Percentiles rank a stretch among this genome's conserved stretches.
phyloP scores from a whole-genome alignment of 163 green algal genomes.

The Chlamydomonas reinhardtii region DNA sequence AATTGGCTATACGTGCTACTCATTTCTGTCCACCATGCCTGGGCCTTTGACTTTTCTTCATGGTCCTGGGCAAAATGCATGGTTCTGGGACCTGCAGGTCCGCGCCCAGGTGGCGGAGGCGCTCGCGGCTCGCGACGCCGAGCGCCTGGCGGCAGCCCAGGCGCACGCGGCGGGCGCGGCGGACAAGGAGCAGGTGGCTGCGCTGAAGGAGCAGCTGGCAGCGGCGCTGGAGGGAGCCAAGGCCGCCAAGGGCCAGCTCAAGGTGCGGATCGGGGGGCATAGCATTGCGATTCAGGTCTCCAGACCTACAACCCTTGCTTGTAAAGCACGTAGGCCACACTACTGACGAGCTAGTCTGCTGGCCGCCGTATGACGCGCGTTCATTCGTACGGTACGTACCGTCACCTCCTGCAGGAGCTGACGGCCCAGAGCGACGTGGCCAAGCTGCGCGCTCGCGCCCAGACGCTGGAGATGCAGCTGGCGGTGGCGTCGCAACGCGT shows the following conservation, averaged over 20 bases:
- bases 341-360: no score
- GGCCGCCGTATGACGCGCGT: no score
- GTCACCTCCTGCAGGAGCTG: slow-evolving; percentile 5
- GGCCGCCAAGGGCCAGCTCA: slow-evolving; percentile 16
- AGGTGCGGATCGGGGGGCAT: background rate
- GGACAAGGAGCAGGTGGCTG: slow-evolving; percentile 3
- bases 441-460: background rate
- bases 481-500: slow-evolving; percentile 44
- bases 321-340: no score
- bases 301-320: no score
- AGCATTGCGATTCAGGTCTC: no score
- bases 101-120: slow-evolving; percentile 5
- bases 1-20: no score
- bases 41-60: no score
- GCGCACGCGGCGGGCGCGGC: background rate
- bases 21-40: no score
- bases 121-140: background rate
- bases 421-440: slow-evolving; percentile 10
- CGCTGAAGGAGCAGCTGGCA: background rate
- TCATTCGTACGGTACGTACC: no score
- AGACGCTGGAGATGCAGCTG: slow-evolving; percentile 46
- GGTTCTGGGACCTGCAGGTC: background rate
- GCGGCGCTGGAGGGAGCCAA: slow-evolving; percentile 3
- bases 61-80: no score
- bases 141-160: background rate